Evolutionary conservation across 1,284 basidiomycete species (phyloP), one percentile per base, ranked within the genome.

Genomic region (Hypsizygus ulmarius): DNA sequence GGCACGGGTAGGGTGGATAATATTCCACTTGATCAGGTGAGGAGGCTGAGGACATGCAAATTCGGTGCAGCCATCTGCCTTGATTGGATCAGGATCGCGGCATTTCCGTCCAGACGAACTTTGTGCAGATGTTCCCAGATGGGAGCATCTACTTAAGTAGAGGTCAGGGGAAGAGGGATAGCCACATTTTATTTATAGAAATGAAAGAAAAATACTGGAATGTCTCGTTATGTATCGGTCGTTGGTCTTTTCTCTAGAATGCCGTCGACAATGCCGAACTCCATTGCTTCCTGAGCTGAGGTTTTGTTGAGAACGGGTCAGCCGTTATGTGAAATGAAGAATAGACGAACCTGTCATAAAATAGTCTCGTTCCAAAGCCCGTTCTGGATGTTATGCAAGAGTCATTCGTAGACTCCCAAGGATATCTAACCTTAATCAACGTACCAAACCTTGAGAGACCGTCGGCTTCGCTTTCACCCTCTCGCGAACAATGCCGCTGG

Each of bases 231-330:
- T 5, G 53, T 41, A 28, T 59, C 57, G 14, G 45, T 27, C 39
- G 47, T 64, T 39, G 86, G 85, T 50, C 85, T 72, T 62, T 77
- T 84, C 68, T 90, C 84, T 43, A 96, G 75, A 54, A 96, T 90
- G 42, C 84, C 85, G 69, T 97, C 93, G 35, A 96, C 87, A 51
- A 97, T 89, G 21, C 93, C 93, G 67, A 96, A 96, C 37, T 84
- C 78, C 56, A 92, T 73, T 11, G 93, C 91, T 72, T 93, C 88
- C 63, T 85, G 79, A 3, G 93, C 89, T 90, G 63, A 56, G 44
- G 51, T 56, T 51, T 54, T 60, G 47, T 57, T 56, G 51, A 60
- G 54, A n/a, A 46, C 15, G 61, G 55, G 42, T 52, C 43, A 51
- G 50, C 49, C 41, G 36, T 39, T 46, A 47, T 28, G 30, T 16